Conservation (phyloP, 225 moss, liverwort and hornwort genomes). For the Polytrichum commune region DNA sequence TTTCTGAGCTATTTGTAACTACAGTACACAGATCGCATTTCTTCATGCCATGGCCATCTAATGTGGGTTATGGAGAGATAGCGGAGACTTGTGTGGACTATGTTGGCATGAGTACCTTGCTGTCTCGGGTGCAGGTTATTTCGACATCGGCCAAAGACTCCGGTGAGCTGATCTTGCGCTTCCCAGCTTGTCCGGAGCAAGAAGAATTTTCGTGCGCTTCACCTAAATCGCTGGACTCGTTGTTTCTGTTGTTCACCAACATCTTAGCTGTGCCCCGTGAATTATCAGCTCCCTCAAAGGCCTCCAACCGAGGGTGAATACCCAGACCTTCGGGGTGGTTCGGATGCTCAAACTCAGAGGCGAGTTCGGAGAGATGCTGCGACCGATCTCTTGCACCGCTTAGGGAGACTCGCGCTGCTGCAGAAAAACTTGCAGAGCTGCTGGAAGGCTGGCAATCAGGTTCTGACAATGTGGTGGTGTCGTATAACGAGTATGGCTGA, state of each 20-base stretch:
- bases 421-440: neutral
- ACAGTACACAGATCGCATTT: too few species aligned
- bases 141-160: too few species aligned
- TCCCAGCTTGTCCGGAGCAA: conserved; percentile 25
- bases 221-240: neutral
- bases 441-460: conserved; percentile 5
- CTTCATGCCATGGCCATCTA: too few species aligned
- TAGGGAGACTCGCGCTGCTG: too few species aligned
- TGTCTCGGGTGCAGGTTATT: too few species aligned
- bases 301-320: conserved; percentile 24
- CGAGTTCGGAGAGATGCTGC: too few species aligned
- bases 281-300: conserved; percentile 26
- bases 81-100: neutral
- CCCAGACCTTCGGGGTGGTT: neutral
- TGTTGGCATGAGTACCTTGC: neutral
- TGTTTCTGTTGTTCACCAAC: neutral
- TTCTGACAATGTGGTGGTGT: neutral
- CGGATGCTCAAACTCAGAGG: too few species aligned
- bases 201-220: conserved; percentile 32
- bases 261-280: conserved; percentile 3
- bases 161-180: conserved; percentile 8
- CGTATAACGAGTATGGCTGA: neutral
- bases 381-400: too few species aligned
- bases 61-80: too few species aligned
- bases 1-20: too few species aligned